Evolutionary conservation across 148 eudicot species (phyloP).

Genomic region (Agrostemma githago): DNA sequence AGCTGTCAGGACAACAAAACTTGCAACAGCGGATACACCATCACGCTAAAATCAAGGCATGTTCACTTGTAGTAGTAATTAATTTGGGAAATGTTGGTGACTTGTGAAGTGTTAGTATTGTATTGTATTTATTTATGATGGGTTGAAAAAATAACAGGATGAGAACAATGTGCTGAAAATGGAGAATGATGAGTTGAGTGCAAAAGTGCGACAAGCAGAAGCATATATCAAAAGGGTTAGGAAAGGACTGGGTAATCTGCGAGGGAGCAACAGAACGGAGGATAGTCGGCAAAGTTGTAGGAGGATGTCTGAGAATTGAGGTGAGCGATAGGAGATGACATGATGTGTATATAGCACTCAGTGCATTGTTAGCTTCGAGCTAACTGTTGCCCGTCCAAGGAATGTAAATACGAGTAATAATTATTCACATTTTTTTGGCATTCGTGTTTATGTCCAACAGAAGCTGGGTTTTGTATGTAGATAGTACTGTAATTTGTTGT

Average conservation of each 20-base stretch:
- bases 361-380: constrained; percentile 9
- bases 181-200: constrained; percentile 65
- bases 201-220: constrained; percentile 52
- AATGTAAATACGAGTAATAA: neutral
- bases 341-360: neutral
- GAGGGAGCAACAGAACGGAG: constrained; percentile 45
- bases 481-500: too few species aligned
- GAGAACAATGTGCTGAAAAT: constrained; percentile 66
- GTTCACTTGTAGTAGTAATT: neutral
- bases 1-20: constrained; percentile 84
- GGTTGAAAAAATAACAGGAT: constrained; percentile 51
- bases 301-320: constrained; percentile 40
- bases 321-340: constrained; percentile 42
- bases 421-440: neutral
- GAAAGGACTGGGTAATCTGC: constrained; percentile 51
- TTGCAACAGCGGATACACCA: constrained; percentile 92
- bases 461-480: neutral
- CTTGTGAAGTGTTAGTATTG: neutral
- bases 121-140: neutral
- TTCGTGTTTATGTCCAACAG: constrained; percentile 10
- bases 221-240: constrained; percentile 37
- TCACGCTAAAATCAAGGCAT: constrained; percentile 91
- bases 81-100: neutral
- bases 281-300: constrained; percentile 41
- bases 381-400: constrained; percentile 1